phyloP scores from a whole-genome alignment of 768 basidiomycete genomes.

The Lactarius trivialis region DNA sequence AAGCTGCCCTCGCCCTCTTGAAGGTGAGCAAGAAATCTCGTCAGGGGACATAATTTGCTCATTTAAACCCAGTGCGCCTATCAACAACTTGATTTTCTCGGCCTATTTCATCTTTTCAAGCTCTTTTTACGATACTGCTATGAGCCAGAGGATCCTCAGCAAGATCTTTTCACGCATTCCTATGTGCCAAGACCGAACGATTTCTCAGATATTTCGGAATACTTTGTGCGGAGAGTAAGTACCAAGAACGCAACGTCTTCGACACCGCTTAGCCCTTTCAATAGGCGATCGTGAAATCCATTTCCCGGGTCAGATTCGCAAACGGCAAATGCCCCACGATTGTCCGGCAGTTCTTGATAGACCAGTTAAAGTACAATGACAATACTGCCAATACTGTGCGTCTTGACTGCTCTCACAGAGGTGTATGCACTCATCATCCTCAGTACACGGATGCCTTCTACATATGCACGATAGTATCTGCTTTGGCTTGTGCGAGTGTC shows the following conservation, averaged over 20 bases:
- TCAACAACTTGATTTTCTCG: constrained; percentile 75
- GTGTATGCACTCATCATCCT: constrained; percentile 7
- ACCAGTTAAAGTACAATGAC: constrained; percentile 92
- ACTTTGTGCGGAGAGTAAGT: constrained; percentile 88
- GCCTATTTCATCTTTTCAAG: constrained; percentile 93
- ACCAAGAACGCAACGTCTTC: background rate
- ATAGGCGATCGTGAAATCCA: constrained; percentile 73
- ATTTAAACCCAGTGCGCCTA: constrained; percentile 63
- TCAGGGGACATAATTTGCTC: constrained; percentile 3
- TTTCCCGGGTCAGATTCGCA: constrained; percentile 81
- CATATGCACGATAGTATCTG: constrained; percentile 78
- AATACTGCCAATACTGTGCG: constrained; percentile 85
- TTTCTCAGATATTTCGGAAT: constrained; percentile 85
- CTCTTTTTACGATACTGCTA: constrained; percentile 88
- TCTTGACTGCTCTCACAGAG: constrained; percentile 18
- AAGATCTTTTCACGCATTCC: constrained; percentile 79
- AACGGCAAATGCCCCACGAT: constrained; percentile 81
- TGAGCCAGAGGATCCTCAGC: constrained; percentile 73
- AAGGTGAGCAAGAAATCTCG: constrained; percentile 45
- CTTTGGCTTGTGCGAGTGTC: constrained; percentile 72
- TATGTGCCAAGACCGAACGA: constrained; percentile 96
- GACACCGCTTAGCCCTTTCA: background rate
- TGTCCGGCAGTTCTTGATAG: constrained; percentile 82
- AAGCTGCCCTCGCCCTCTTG: constrained; percentile 82
- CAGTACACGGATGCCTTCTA: constrained; percentile 92